These are phyloP conservation scores for Canna indica DNA, from an alignment of 176 grass and related monocot species.

Conservation along the genomic window DNA sequence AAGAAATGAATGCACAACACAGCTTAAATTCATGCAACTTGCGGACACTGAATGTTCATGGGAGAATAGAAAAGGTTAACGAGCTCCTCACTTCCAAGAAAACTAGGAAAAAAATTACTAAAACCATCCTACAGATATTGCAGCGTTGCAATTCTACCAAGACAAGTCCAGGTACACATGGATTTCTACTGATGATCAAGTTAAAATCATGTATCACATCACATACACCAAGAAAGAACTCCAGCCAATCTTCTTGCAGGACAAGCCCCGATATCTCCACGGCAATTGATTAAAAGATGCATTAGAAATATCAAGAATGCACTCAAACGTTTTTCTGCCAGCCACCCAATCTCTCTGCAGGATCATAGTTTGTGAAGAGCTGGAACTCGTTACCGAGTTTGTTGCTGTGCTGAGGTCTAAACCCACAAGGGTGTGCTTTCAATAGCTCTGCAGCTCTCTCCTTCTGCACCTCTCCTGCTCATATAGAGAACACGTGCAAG, in stretches of 20 bases:
- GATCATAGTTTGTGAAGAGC: slow-evolving; percentile 67
- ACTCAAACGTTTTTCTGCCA: slow-evolving; percentile 36
- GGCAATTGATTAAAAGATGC: background rate
- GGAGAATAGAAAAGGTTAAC: too few species aligned
- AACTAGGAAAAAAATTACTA: too few species aligned
- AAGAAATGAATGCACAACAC: too few species aligned
- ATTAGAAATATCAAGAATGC: background rate
- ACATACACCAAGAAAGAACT: background rate
- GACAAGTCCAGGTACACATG: too few species aligned
- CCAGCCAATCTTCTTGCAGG: background rate
- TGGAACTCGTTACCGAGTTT: slow-evolving; percentile 79
- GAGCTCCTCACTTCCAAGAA: too few species aligned
- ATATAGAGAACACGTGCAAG: background rate
- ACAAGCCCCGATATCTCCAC: background rate
- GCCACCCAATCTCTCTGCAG: slow-evolving; percentile 43
- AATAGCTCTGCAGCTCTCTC: slow-evolving; percentile 53
- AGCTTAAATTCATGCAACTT: too few species aligned
- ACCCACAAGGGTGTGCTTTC: slow-evolving; percentile 51
- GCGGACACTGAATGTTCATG: too few species aligned
- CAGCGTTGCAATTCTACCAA: too few species aligned
- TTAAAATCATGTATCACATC: too few species aligned
- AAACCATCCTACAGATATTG: too few species aligned
- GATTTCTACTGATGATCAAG: too few species aligned
- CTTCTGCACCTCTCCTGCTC: slow-evolving; percentile 66
- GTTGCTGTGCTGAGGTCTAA: slow-evolving; percentile 67